phyloP scores from a whole-genome alignment of 345 rosid genomes.

The Eutrema yunnanense region DNA sequence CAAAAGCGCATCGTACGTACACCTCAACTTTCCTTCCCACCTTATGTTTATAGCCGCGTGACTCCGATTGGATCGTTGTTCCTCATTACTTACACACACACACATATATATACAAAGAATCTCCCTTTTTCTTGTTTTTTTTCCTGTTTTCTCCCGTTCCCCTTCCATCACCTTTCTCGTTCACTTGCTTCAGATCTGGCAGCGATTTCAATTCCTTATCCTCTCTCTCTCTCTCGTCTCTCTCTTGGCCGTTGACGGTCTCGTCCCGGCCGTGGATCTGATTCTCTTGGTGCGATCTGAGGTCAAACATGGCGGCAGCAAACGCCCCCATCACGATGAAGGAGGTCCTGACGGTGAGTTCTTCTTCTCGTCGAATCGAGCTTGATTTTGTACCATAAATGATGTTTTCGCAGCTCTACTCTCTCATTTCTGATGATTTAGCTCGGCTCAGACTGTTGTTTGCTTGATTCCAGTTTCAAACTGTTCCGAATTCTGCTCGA shows the following conservation, averaged over 20 bases:
- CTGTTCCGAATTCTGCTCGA: constrained; percentile 8
- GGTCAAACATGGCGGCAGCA: constrained; percentile 75
- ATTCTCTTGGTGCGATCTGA: constrained; percentile 34
- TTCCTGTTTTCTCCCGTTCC: not conserved
- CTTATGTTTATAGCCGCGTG: not conserved
- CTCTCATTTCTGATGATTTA: constrained; percentile 1
- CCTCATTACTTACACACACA: not conserved
- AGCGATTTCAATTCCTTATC: constrained; percentile 13
- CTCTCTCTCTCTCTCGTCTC: constrained; percentile 18
- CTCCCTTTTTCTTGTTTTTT: not conserved
- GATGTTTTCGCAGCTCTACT: not conserved
- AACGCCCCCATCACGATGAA: constrained; percentile 92
- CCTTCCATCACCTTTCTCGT: not conserved
- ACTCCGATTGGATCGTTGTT: not conserved
- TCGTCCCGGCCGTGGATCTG: constrained; percentile 33
- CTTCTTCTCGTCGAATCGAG: constrained; percentile 10
- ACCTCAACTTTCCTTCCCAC: not conserved
- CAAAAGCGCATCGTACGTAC: not conserved
- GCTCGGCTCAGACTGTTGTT: not conserved
- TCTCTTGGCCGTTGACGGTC: constrained; percentile 15
- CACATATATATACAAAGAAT: not conserved
- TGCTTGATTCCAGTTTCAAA: constrained; percentile 6
- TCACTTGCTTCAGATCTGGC: constrained; percentile 41
- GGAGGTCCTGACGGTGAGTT: constrained; percentile 77
- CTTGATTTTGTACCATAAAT: not conserved